These are phyloP conservation scores for Termitomyces sp. DNA, from an alignment of 768 basidiomycete species.

Conservation along the genomic window DNA sequence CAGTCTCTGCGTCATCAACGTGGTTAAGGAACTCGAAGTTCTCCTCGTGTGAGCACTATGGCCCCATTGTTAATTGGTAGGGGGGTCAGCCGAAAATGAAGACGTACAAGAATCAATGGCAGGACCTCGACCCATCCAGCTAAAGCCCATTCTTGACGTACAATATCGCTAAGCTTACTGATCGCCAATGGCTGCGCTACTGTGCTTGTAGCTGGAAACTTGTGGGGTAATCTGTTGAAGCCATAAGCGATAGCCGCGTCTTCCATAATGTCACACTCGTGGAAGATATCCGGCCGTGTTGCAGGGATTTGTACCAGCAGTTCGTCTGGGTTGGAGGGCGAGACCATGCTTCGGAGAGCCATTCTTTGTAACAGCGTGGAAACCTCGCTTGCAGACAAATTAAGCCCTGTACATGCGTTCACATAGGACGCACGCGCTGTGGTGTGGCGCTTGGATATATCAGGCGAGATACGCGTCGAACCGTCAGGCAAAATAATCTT, in stretches of 20 bases:
- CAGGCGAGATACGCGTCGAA: slow-evolving; percentile 67
- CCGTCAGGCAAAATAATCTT: slow-evolving; percentile 79
- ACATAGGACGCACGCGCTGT: slow-evolving; percentile 84
- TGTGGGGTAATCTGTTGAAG: slow-evolving; percentile 91
- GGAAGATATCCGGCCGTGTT: slow-evolving; percentile 97
- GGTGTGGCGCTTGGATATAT: slow-evolving; percentile 67
- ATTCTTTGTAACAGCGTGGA: slow-evolving; percentile 75
- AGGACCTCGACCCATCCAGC: slow-evolving; percentile 96
- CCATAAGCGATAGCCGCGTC: slow-evolving; percentile 97
- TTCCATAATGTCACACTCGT: slow-evolving; percentile 98
- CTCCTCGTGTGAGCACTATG: slow-evolving; percentile 95
- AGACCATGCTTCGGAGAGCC: slow-evolving; percentile 60
- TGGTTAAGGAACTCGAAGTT: slow-evolving; percentile 94
- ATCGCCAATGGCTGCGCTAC: slow-evolving; percentile 89
- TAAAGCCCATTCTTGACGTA: slow-evolving; percentile 87
- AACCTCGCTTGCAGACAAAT: slow-evolving; percentile 59
- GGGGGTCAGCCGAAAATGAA: not conserved
- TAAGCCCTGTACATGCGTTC: slow-evolving; percentile 91
- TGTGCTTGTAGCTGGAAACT: slow-evolving; percentile 90
- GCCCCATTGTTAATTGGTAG: not conserved
- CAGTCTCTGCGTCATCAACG: slow-evolving; percentile 71
- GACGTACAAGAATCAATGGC: slow-evolving; percentile 83
- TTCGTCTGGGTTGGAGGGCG: slow-evolving; percentile 54
- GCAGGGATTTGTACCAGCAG: slow-evolving; percentile 77
- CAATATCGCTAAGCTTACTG: slow-evolving; percentile 84